A percentile compares a stretch with the other conserved stretches of the same genome.
Evolutionary conservation across 768 basidiomycete species (phyloP).

Genomic region (Hortiboletus flavorubellus): DNA sequence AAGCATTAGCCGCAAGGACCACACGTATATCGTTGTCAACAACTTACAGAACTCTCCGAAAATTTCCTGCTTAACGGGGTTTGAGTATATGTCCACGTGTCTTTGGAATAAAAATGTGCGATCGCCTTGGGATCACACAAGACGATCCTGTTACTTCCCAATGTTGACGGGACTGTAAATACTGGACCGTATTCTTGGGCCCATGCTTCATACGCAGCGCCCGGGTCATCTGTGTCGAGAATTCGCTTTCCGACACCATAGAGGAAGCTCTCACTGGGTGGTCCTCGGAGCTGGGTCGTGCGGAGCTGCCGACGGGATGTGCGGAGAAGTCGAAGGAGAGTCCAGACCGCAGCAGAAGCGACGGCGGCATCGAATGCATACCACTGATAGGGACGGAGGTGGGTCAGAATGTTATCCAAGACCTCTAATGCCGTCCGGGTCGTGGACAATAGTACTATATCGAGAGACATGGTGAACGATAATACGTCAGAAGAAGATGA

Average conservation of each 20-base stretch:
- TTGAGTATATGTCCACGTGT: conserved; percentile 36
- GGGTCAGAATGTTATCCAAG: neutral
- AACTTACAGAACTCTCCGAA: neutral
- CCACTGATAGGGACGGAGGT: neutral
- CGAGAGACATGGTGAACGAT: neutral
- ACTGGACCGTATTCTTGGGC: conserved; percentile 13
- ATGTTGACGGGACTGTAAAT: conserved; percentile 6
- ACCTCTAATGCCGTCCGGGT: neutral
- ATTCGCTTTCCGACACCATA: conserved; percentile 11
- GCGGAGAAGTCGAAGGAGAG: conserved; percentile 4
- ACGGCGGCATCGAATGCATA: neutral
- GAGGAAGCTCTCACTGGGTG: conserved; percentile 12
- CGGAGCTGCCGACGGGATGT: neutral
- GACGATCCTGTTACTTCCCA: conserved; percentile 7
- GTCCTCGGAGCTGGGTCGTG: conserved; percentile 11
- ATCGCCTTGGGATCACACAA: conserved; percentile 39
- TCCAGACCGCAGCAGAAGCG: conserved; percentile 2
- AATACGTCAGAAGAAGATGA: too few species aligned
- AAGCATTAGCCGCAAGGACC: neutral
- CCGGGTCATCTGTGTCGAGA: neutral
- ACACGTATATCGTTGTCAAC: rapidly evolving
- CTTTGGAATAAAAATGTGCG: conserved; percentile 2
- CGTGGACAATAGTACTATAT: neutral
- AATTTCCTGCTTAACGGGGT: conserved; percentile 22
- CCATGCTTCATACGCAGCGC: conserved; percentile 16